Evolutionary conservation across 176 grass and related monocot species (phyloP), one percentile per base, ranked within the genome.

Genomic region (Oryza rufipogon): DNA sequence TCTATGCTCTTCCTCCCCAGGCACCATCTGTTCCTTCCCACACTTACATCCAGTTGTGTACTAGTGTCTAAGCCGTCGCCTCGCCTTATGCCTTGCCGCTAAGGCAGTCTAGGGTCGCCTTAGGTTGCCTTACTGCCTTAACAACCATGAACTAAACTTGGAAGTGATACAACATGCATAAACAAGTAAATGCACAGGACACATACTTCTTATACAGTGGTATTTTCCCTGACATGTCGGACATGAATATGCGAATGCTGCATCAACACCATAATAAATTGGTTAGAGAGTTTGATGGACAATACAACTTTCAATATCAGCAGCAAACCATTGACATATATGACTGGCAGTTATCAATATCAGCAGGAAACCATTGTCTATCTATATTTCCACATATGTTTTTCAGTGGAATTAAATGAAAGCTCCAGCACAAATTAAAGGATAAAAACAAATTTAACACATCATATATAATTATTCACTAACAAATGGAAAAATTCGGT

Each of bases 171-270:
- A 78, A 74, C 64, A 74, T 68, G 23, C 4, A 22, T 51, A 84
- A 49, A 70, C 56, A 87, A 87, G 71, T 61, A 70, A 38, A 51
- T 69, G 8, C 19, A 58, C 79, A 60, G 51, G 60, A 47, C 47
- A 90, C 94, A 85, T 97, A 97, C 94, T 97, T 97, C 73, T 92
- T 97, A 80, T 97, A 97, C 77, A 97, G 78, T 66, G 94, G 80
- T 76, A 34, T 88, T 90, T 76, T 94, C 76, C 94, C 94, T 49
- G 94, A 92, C 94, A 97, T 97, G 68, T 97, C 90, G 0, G 92
- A 90, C 86, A 97, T 73, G 78, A 97, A 97, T 85, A 92, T 85
- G 14, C 48, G 30, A 84, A 94, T 71, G 70, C 94, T 97, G 86
- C 86, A 97, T 69, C 30, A 77, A 38, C 23, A 81, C 60, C 48